Percentiles rank a stretch among this genome's conserved stretches.
phyloP scores from a whole-genome alignment of 768 basidiomycete species.

The Mycena rebaudengoi region DNA sequence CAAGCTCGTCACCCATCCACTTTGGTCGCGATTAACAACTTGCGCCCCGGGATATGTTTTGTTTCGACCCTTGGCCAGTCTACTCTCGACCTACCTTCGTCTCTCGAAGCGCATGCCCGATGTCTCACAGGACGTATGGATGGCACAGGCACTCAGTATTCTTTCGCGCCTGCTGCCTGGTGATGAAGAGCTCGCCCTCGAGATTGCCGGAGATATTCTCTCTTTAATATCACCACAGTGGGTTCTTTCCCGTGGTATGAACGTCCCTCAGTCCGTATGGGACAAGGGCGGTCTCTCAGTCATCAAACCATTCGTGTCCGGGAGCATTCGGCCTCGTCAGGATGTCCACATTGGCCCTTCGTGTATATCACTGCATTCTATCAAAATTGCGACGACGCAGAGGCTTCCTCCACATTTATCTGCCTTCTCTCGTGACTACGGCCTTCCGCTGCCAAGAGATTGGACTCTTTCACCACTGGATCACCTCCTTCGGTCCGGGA shows the following conservation, averaged over 20 bases:
- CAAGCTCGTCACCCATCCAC: conserved; percentile 53
- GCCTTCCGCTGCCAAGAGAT: conserved; percentile 61
- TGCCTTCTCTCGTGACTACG: conserved; percentile 36
- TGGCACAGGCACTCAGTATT: conserved; percentile 70
- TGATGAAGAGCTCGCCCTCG: conserved; percentile 69
- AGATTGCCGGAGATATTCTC: conserved; percentile 50
- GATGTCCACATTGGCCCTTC: conserved; percentile 61
- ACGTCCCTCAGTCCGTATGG: conserved; percentile 53
- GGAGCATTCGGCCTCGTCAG: conserved; percentile 51
- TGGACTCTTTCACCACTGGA: conserved; percentile 79
- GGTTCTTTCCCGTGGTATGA: conserved; percentile 45
- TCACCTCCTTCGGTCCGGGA: conserved; percentile 81
- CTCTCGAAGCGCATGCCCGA: conserved; percentile 67
- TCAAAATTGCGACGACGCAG: conserved; percentile 65
- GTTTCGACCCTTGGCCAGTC: conserved; percentile 61
- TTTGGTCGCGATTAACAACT: conserved; percentile 54
- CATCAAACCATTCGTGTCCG: conserved; percentile 68
- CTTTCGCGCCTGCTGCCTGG: conserved; percentile 69
- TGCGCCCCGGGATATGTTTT: conserved; percentile 41
- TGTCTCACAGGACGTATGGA: conserved; percentile 67
- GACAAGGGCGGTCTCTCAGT: conserved; percentile 57
- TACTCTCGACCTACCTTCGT: conserved; percentile 63
- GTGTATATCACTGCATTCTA: conserved; percentile 59
- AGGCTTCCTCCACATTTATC: conserved; percentile 43
- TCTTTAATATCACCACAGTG: conserved; percentile 50